Base-by-base conservation (phyloP, 2,329 filamentous ascomycete genomes). In the Fusarium compactum region DNA sequence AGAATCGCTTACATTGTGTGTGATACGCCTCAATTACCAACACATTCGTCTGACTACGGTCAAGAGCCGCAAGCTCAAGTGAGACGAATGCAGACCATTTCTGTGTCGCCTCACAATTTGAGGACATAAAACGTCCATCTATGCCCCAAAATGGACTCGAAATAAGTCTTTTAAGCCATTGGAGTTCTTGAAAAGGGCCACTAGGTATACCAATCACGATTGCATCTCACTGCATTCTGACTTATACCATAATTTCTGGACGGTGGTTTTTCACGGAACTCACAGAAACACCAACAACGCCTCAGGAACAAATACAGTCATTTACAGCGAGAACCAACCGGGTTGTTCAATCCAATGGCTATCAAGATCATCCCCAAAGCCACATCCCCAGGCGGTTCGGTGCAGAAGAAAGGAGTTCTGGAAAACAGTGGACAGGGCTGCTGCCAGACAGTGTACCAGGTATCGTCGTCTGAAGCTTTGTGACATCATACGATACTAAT, bases 51-150 rank as follows among this genome's bases (percentile, higher is more conserved):
- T 55, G 24, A 32, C 16, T 46, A 16, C 52, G 30, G 40, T 50
- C 34, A 51, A 25, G 40, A 52, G 48, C 50, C 54, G 32, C 58
- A 54, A 59, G 22, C 29, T 27, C 43, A 29, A 64, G n/a, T 18
- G 20, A 30, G 27, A 40, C n/a, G 30, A 34, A 46, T 44, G 64
- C 53, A 25, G 58, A 45, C 15, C 18, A 24, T 55, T 45, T 24
- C 27, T 34, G 32, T 51, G 24, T 30, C n/a, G 20, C 14, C 45
- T 52, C 24, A 29, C 8, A 27, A 14, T 18, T 25, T 16, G 18
- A 47, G 20, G 41, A 56, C 43, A 64, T 71, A 64, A 64, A 71
- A 67, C 56, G 58, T 27, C 53, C 54, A 57, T 55, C 20, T 46
- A 51, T 51, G 44, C 40, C 38, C 48, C 25, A 20, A 22, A 41